Base-by-base conservation (phyloP, 1,284 basidiomycete species). In the Kwoniella shivajii region DNA sequence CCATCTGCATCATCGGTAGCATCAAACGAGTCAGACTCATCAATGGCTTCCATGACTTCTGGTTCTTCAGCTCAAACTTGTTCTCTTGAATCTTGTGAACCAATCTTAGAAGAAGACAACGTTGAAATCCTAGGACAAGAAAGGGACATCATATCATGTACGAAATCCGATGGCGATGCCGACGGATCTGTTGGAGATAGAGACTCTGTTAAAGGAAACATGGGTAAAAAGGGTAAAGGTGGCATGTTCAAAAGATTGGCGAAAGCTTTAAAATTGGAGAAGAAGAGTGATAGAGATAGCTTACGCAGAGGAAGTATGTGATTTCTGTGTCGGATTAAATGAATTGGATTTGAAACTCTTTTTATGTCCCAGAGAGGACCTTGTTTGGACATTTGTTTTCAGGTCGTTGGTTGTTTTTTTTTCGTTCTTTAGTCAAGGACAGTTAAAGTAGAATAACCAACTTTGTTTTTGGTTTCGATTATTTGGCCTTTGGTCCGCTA, bases 161-260 rank as follows among this genome's bases (percentile, higher is more conserved):
- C 68, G 4, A 68, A 65, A 44, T 57, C 54, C 6, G 68, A 68
- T 37, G 66, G 60, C 5, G 68, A 70, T 56, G 66, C 65, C 20
- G 63, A 67, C 26, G 63, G 63, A 6, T 63, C 60, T 18, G 57
- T 60, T 3, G 66, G 51, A 6, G 51, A 68, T 33, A 54, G 48
- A 39, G 51, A 48, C 6, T 64, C 59, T 6, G 52, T 66, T 36
- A 65, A 63, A 37, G 34, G 48, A 3, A 58, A 54, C 31, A 48
- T 42, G 27, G 58, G 54, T 18, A 61, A 60, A 51, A 63, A 62
- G 48, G 56, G 55, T 5, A 62, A 59, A 2, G 60, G 60, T 11
- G 68, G 67, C 3, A 41, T 71, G 57, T 67, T 71, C 56, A 68
- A 65, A 47, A 51, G 67, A 9, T 52, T 71, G 29, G 50, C 59